phyloP scores from a whole-genome alignment of 495 filamentous ascomycete genomes.

The Penicillium dipodomyicola region DNA sequence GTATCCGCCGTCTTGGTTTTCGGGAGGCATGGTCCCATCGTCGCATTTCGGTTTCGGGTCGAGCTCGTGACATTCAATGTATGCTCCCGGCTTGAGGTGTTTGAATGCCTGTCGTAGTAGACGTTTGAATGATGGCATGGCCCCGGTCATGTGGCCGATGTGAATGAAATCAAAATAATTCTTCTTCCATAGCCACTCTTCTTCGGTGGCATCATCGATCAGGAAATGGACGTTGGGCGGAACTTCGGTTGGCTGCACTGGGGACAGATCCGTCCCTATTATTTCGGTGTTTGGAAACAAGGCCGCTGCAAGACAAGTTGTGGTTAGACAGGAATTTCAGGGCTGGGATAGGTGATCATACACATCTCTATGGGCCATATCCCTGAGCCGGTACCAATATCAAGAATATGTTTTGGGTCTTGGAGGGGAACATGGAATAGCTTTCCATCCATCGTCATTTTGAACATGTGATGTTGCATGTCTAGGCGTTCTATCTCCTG shows the following conservation, averaged over 20 bases:
- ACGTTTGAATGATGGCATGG: constrained; percentile 40
- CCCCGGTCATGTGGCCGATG: constrained; percentile 43
- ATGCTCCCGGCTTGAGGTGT: constrained; percentile 63
- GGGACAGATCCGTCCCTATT: constrained; percentile 61
- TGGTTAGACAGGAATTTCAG: constrained; percentile 24
- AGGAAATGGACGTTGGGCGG: constrained; percentile 61
- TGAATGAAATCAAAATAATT: constrained; percentile 51
- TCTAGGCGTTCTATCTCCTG: constrained; percentile 55
- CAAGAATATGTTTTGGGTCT: constrained; percentile 58
- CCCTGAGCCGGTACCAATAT: constrained; percentile 68
- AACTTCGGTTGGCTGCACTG: constrained; percentile 59
- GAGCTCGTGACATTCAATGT: constrained; percentile 63
- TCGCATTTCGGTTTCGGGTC: constrained; percentile 57
- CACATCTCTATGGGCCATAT: constrained; percentile 69
- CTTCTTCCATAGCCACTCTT: constrained; percentile 49
- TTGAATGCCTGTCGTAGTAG: constrained; percentile 43
- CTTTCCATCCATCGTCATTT: constrained; percentile 48
- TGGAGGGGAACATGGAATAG: constrained; percentile 59
- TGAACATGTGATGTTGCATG: constrained; percentile 60
- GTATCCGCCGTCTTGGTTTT: constrained; percentile 38
- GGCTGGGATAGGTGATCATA: constrained; percentile 24
- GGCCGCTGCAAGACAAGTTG: constrained; percentile 31
- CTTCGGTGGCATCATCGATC: constrained; percentile 51
- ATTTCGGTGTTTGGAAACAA: constrained; percentile 55
- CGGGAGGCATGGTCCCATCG: constrained; percentile 56